phyloP scores from a whole-genome alignment of 192 early-diverging fungal genomes.

The Coemansia javaensis region DNA sequence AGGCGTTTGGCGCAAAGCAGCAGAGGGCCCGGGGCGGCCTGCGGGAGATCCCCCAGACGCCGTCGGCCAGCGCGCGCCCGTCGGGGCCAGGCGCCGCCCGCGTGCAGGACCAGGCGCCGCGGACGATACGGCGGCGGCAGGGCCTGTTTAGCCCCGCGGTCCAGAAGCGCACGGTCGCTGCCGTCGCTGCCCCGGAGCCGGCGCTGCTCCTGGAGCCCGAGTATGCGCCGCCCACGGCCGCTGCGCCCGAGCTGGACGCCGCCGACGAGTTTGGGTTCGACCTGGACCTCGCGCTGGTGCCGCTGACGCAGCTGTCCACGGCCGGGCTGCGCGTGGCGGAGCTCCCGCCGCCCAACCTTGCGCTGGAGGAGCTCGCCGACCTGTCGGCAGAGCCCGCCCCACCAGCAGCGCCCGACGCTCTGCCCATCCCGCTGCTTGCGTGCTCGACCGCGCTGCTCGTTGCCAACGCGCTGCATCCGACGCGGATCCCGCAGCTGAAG shows the following conservation, averaged over 20 bases:
- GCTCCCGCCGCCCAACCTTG: slow-evolving; percentile 18
- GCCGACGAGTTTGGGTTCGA: slow-evolving; percentile 31
- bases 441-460: slow-evolving; percentile 15
- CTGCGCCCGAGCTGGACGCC: slow-evolving; percentile 8
- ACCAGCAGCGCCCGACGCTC: not conserved
- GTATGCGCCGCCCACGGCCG: slow-evolving; percentile 20
- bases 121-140: slow-evolving; percentile 17
- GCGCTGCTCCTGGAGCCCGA: slow-evolving; percentile 26
- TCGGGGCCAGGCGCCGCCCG: not conserved
- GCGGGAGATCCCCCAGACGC: slow-evolving; percentile 26
- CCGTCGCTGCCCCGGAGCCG: not conserved
- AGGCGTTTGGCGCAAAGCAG: slow-evolving; percentile 12
- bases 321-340: slow-evolving; percentile 2
- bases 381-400: not conserved
- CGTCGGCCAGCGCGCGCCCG: slow-evolving; percentile 1
- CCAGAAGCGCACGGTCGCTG: not conserved
- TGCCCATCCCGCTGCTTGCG: slow-evolving; percentile 1
- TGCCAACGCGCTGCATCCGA: slow-evolving; percentile 24
- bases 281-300: slow-evolving; percentile 25
- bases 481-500: slow-evolving; percentile 43
- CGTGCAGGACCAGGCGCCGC: slow-evolving; percentile 8
- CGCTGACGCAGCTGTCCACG: slow-evolving; percentile 23
- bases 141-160: slow-evolving; percentile 20
- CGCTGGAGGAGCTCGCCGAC: slow-evolving; percentile 15
- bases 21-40: slow-evolving; percentile 11